Conservation (phyloP, 768 basidiomycete genomes). For the Mycena venus region DNA sequence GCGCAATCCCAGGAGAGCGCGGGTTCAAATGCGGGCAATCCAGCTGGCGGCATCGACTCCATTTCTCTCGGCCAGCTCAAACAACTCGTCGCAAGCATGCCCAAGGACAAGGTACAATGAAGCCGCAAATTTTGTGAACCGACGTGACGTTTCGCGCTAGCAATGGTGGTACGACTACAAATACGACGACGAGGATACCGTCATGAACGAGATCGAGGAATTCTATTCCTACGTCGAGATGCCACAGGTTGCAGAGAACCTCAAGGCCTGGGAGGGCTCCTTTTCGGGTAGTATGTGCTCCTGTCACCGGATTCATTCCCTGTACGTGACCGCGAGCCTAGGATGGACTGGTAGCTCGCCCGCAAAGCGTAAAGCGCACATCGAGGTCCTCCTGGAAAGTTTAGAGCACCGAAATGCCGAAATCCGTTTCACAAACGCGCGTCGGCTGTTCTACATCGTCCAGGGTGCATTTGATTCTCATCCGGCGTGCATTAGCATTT, state of each 20-base stretch:
- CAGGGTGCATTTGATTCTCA: slow-evolving; percentile 71
- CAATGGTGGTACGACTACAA: slow-evolving; percentile 92
- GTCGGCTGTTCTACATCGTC: slow-evolving; percentile 89
- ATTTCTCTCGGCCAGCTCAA: slow-evolving; percentile 88
- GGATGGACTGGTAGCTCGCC: slow-evolving; percentile 86
- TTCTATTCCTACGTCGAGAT: slow-evolving; percentile 98
- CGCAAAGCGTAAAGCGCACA: slow-evolving; percentile 74
- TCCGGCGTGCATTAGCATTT: slow-evolving; percentile 13
- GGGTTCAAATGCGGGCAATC: slow-evolving; percentile 41
- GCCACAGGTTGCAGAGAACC: slow-evolving; percentile 88
- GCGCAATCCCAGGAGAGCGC: slow-evolving; percentile 39
- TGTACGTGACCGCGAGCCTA: slow-evolving; percentile 29
- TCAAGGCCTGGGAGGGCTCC: slow-evolving; percentile 89
- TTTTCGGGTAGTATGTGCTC: slow-evolving; percentile 79
- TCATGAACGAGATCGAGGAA: slow-evolving; percentile 96
- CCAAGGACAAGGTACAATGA: slow-evolving; percentile 26
- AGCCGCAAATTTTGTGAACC: slow-evolving; percentile 28
- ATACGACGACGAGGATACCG: slow-evolving; percentile 96
- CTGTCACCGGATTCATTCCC: not conserved
- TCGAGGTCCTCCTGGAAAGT: slow-evolving; percentile 87
- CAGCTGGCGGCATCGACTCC: slow-evolving; percentile 68
- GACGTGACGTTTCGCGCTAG: slow-evolving; percentile 55
- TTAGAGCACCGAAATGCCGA: slow-evolving; percentile 90
- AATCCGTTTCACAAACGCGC: slow-evolving; percentile 88
- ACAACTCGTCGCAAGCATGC: slow-evolving; percentile 65